phyloP scores from a whole-genome alignment of 2,329 filamentous ascomycete genomes.

The Botrytis fragariae region DNA sequence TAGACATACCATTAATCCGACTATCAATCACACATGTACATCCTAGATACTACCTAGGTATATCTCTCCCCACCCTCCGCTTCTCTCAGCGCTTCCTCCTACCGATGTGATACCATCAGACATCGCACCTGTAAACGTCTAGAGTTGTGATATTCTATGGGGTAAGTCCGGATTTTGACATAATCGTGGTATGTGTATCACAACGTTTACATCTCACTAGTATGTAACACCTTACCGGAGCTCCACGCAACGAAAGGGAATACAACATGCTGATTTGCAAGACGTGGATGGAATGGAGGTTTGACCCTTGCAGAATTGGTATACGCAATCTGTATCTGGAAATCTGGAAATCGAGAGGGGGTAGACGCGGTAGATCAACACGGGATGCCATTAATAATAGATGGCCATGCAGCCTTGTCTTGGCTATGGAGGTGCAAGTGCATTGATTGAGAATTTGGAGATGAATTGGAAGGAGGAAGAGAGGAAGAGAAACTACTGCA shows the following conservation, averaged over 20 bases:
- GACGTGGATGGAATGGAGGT: not conserved
- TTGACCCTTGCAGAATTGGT: not conserved
- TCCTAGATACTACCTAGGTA: not conserved
- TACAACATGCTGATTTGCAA: not conserved
- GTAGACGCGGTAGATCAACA: not conserved
- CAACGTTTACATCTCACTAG: not conserved
- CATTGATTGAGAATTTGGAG: not conserved
- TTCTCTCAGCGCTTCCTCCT: not conserved
- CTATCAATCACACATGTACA: not conserved
- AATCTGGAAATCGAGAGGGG: not conserved
- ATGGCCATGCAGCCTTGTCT: not conserved
- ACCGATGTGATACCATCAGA: not conserved
- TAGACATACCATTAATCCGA: not conserved
- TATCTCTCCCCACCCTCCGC: not conserved
- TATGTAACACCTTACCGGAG: not conserved
- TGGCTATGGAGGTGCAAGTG: conserved; percentile 4
- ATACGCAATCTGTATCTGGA: not conserved
- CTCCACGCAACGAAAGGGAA: not conserved
- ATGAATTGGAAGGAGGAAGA: no score
- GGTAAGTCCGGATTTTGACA: not conserved
- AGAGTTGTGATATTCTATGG: not conserved
- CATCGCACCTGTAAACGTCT: not conserved
- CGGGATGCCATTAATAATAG: not conserved
- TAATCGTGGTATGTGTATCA: not conserved
- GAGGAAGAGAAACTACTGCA: not conserved